Evolutionary conservation across 805 yeast species (phyloP), one percentile per base, ranked within the genome.

Genomic region (Diddensiella santjacobensis): DNA sequence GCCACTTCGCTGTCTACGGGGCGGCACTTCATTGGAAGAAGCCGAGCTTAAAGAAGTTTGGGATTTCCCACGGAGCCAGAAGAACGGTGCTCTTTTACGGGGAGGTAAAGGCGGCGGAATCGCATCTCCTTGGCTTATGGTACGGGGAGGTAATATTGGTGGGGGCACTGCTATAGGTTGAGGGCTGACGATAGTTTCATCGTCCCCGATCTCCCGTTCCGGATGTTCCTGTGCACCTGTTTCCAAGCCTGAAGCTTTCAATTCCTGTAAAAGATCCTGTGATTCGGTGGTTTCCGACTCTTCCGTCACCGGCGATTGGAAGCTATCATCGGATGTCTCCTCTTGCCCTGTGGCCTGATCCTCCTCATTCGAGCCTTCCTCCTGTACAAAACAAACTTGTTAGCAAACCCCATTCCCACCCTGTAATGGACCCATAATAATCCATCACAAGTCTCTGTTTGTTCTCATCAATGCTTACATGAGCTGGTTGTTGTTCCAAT

Each of bases 91-190:
- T 23, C 62, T 57, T 15, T 56, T 57, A 11, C 66, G 53, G 4
- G 66, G 62, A n/a, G 66, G 66, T 4, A 62, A 51, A 3, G 63
- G 60, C 20, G 66, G 66, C n/a, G n/a, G n/a, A n/a, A n/a, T n/a
- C 4, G 60, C 45, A 6, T 20, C 26, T 38, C 8, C 26, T 15
- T 26, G 49, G 17, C n/a, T 43, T n/a, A n/a, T n/a, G 31, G 2
- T 35, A 37, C 42, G 50, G 20, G 20, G 44, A 29, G 23, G 51
- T 47, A 49, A 31, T 23, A n/a, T 22, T 3, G 48, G 51, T 17
- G 45, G 38, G 10, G 22, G 18, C 5, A 30, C 15, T 8, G 35
- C 26, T 4, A 17, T n/a, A 17, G 46, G 46, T 4, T 41, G 33
- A 4, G 33, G 17, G 44, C 45, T 22, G 6, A 13, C 18, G n/a